Evolutionary conservation across 345 rosid genomes (phyloP).

Genomic region (Erodium maritimum): DNA sequence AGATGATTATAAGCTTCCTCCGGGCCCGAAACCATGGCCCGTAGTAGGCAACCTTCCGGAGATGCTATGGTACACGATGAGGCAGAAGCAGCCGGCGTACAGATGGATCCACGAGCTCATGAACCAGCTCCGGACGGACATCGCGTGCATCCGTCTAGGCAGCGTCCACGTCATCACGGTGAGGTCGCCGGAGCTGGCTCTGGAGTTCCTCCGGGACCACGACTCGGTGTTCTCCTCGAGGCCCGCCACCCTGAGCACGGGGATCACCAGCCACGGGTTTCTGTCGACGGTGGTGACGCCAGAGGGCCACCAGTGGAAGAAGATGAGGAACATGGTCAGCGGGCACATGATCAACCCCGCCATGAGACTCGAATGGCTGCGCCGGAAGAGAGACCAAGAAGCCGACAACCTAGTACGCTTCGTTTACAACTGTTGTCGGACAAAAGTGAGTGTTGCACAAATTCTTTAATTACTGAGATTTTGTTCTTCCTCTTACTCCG

Average conservation of each 20-base stretch:
- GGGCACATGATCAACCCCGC: slow-evolving; percentile 14
- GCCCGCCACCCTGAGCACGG: slow-evolving; percentile 6
- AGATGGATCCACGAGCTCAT: background rate
- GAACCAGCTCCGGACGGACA: background rate
- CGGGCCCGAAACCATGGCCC: background rate
- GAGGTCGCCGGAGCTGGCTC: slow-evolving; percentile 22
- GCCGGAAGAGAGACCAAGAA: slow-evolving; percentile 25
- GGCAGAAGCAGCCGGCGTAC: background rate
- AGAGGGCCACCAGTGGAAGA: slow-evolving; percentile 26
- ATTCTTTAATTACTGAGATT: too few relatives aligned
- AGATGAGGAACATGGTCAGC: slow-evolving; percentile 29
- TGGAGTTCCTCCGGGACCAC: slow-evolving; percentile 23
- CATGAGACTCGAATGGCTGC: slow-evolving; percentile 16
- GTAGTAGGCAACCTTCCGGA: background rate
- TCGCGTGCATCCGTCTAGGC: background rate
- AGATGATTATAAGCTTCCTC: background rate
- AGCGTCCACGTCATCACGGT: slow-evolving; percentile 14
- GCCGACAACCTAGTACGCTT: slow-evolving; percentile 32
- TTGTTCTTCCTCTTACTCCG: too few relatives aligned
- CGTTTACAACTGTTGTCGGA: slow-evolving; percentile 23
- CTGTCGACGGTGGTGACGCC: slow-evolving; percentile 10
- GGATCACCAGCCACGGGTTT: slow-evolving; percentile 10
- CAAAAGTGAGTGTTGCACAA: too few relatives aligned
- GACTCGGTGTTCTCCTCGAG: slow-evolving; percentile 25
- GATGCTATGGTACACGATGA: background rate